These are phyloP conservation scores for Microcyclosporella mali DNA, from an alignment of 2,329 filamentous ascomycete genomes.

Conservation along the genomic window DNA sequence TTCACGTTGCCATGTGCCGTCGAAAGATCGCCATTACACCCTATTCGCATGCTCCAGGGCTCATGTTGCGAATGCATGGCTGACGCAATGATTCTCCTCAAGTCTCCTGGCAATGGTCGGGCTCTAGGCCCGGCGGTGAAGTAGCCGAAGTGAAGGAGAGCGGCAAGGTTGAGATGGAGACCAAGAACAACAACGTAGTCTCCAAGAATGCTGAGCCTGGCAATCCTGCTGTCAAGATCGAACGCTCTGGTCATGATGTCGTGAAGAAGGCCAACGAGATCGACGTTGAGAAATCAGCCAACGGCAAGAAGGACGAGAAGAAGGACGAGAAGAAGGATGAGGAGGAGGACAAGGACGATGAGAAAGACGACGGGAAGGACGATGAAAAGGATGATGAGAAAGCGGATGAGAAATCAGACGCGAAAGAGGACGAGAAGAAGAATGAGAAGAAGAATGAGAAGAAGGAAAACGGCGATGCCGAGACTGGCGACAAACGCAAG, in stretches of 20 bases:
- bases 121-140: constrained; percentile 50
- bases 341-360: constrained; percentile 23
- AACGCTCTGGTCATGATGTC: constrained; percentile 57
- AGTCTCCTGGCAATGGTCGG: constrained; percentile 61
- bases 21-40: constrained; percentile 3
- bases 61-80: constrained; percentile 1
- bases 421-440: constrained; percentile 24
- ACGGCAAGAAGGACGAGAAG: constrained; percentile 31
- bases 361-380: constrained; percentile 38
- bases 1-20: not conserved
- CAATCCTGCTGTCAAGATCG: constrained; percentile 56
- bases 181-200: constrained; percentile 58
- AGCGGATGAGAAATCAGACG: constrained; percentile 35
- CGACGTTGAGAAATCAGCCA: constrained; percentile 46
- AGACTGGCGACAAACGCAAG: constrained; percentile 28
- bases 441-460: constrained; percentile 22
- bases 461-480: constrained; percentile 25
- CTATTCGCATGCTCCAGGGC: not conserved
- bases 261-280: constrained; percentile 59
- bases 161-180: constrained; percentile 55
- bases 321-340: constrained; percentile 20
- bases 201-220: constrained; percentile 54
- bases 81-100: constrained; percentile 10
- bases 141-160: constrained; percentile 52
- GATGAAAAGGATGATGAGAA: constrained; percentile 54